Evolutionary conservation across 2,329 filamentous ascomycete genomes (phyloP), one percentile per base, ranked within the genome.

Genomic region (Alternaria longipes): DNA sequence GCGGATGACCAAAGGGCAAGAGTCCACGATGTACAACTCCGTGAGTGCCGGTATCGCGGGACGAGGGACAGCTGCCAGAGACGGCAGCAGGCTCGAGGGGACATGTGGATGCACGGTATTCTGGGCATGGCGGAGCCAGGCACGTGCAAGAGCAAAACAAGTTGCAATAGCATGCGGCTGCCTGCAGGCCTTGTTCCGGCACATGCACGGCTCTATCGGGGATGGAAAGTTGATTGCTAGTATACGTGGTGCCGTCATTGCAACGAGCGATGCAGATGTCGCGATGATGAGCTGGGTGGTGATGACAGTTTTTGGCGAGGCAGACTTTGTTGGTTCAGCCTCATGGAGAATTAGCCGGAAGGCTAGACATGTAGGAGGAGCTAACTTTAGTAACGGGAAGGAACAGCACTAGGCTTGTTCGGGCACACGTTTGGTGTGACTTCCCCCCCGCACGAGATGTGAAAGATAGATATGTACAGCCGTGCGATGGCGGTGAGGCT

Each of bases 241-340:
- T 49, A 52, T 42, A 38, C 8, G 44, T 45, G 44, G 54, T 62
- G 54, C 49, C 59, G 59, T 66, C 64, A 65, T 62, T 24, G 28
- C 49, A 42, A 56, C 42, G 47, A 28, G 30, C 9, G 18, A 47
- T 26, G 26, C 22, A 28, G 47, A 46, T 22, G 52, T 42, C 26
- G 52, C 22, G 44, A 51, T 49, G 49, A 28, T 47, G 41, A 34
- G 41, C 32, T 59, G 28, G 44, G 42, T 40, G 32, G 59, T 47
- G 40, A 45, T 57, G 60, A 62, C 51, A 49, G 58, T 62, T 66
- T 62, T 57, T 66, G 54, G 63, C 65, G 63, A 67, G 65, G 65
- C 65, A 67, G 65, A 67, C 41, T 65, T 16, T 54, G 46, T 41
- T 24, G 32, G 51, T 62, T 61, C 59, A 62, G 64, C 59, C 44